Base-by-base conservation (phyloP, 306 rosid species). In the Pueraria montana region DNA sequence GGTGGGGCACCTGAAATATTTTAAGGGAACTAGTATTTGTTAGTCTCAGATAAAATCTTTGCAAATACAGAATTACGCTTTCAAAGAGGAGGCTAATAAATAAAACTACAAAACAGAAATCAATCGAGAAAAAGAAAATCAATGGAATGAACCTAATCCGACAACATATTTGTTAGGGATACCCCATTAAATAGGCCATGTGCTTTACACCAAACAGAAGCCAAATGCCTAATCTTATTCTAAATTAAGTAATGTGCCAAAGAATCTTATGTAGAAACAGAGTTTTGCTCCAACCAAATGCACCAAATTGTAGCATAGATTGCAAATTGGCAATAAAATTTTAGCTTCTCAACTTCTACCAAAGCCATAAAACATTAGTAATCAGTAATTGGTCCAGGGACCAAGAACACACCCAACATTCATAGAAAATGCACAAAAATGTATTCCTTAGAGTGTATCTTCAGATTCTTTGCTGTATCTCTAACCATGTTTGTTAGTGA, bases 251-350 rank as follows among this genome's bases (percentile, higher is more conserved):
- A 11, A 23, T 5, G 17, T 45, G 16, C 79, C 36, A 74, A 74
- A 74, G 34, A 34, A 38, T 55, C 12, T 42, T 36, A 4, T 34
- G 24, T 26, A 27, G 36, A 53, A 34, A 30, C 40, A 55, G 42
- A 74, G 65, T 34, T 32, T 34, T 69, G 34, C 77, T 50, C 64
- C 64, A 72, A 49, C 64, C 46, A 73, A 50, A 26, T 73, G 12
- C 26, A 30, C 32, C 11, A 53, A 50, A 73, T 46, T 71, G 55
- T 45, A 16, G 14, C 23, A 71, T 45, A 26, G 76, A 46, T 46
- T 46, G 76, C 38, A 71, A 46, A 14, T 34, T 73, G 48, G 49
- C 49, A 2, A 52, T 14, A n/a, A n/a, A 52, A 52, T 4, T 30
- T 52, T 53, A 73, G 34, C 13, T 16, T 71, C 3, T 21, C 4